Base-by-base conservation (phyloP, 768 basidiomycete genomes). In the Naganishia randhawae region DNA sequence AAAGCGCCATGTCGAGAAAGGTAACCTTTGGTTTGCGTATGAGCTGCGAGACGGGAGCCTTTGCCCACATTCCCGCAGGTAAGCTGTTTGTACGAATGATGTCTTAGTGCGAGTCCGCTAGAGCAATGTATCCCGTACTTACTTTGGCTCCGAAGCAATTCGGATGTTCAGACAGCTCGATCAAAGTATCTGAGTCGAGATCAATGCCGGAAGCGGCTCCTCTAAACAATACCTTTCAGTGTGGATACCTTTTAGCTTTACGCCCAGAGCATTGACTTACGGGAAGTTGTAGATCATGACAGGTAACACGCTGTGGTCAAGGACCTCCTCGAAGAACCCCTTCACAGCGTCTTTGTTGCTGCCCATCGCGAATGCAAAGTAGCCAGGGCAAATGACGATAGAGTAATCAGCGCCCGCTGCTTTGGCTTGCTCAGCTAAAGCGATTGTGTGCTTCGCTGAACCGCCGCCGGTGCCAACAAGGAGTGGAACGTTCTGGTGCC, bases 11-110 rank as follows among this genome's bases (percentile, higher is more conserved):
- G 75, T 51, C 70, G 71, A 32, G 73, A 54, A 39, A 76, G 71
- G 75, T 77, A 82, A 32, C 71, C 76, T 19, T 71, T 69, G 17
- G 76, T 74, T 63, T 80, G 76, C 37, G 77, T 85, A 37, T 84
- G 81, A 4, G 86, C 85, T 14, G 87, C 84, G 50, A 92, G 82
- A 19, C 91, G 87, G 64, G 88, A 86, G 51, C 91, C 85, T 78
- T 92, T 93, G 25, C 90, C 90, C 67, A 93, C 86, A 72, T 87
- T 88, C 5, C 88, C 90, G 76, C 90, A 92, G 35, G 91, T 92
- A 27, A 93, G 83, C 80, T 89, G 54, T 33, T 6, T n/a, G 29
- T 31, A 19, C 6, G 31, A 11, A 50, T 50, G 11, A 17, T 19
- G 17, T 11, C 5, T 50, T 17, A n/a, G 22, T 7, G 33, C 17